Base-by-base conservation (phyloP, 257 asterid species). In the Plantago elongata region DNA sequence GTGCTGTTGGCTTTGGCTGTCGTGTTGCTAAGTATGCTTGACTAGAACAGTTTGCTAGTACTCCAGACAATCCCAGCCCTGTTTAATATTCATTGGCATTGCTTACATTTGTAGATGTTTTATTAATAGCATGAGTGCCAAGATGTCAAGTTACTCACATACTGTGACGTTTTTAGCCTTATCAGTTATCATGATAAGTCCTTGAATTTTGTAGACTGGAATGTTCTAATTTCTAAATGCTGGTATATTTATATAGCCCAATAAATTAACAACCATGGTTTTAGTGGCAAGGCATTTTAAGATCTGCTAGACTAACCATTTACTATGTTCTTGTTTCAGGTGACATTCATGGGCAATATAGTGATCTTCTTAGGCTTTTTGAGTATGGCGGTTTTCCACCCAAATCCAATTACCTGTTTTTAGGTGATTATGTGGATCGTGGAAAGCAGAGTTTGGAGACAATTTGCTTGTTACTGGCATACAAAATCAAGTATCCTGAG, bases 361-460 rank as follows among this genome's bases (percentile, higher is more conserved):
- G 87, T 54, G 87, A 81, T 62, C 87, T 81, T 48, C 65, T 81
- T 65, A 78, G 87, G 84, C 87, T 81, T 62, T 81, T 81, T 42
- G 87, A 81, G 69, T 81, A 78, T 42, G 87, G 84, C 3, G 82
- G 87, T 66, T 81, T 78, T 59, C 84, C 82, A 56, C 87, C 87
- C 0, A 65, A 78, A 74, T 78, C 87, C 71, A 81, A 75, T 62
- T 81, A 81, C 78, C 80, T 81, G 46, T 81, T 81, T 44, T 62
- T 81, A 64, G 87, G 87, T 14, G 87, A 81, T 68, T 81, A 81
- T 13, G 87, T 81, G 22, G 87, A 81, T 63, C 84, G 84, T 54
- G 87, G 87, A 15, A 78, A 44, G 54, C 87, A 81, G 73, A 81
- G 81, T 72, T 63, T 81, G 71, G 87, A 81, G 72, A 81, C 84